Conservation (phyloP, 768 basidiomycete species). For the Trametes punicea region DNA sequence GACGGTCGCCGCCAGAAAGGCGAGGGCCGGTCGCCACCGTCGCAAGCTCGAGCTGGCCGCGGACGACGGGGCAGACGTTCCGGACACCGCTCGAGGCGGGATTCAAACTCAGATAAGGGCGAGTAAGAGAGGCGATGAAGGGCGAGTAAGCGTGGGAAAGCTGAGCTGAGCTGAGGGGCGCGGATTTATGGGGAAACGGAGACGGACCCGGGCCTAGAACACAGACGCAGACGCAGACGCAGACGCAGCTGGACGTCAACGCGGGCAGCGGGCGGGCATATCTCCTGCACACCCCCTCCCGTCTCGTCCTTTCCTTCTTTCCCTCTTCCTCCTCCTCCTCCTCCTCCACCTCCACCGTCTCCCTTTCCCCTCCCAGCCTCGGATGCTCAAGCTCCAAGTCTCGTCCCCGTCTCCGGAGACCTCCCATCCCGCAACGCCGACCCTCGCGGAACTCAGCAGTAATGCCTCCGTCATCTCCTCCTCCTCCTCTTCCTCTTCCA, state of each 20-base stretch:
- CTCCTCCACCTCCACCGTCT: conserved; percentile 3
- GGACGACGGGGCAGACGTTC: neutral
- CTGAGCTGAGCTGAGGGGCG: neutral
- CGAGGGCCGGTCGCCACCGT: conserved; percentile 8
- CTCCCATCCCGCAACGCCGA: conserved; percentile 30
- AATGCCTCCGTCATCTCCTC: conserved; percentile 76
- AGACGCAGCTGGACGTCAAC: conserved; percentile 9
- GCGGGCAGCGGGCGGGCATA: conserved; percentile 1
- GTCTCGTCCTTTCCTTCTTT: conserved; percentile 1
- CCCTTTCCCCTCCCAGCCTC: conserved; percentile 5
- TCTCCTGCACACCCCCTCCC: conserved; percentile 11
- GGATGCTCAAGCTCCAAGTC: conserved; percentile 39
- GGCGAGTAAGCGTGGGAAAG: conserved; percentile 10
- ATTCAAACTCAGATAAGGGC: neutral
- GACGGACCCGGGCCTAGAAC: conserved; percentile 15
- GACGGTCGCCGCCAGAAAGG: neutral
- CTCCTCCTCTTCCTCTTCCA: conserved; percentile 54
- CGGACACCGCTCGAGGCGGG: neutral
- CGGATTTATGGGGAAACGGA: neutral
- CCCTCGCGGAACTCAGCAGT: conserved; percentile 65
- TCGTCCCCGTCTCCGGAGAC: conserved; percentile 33
- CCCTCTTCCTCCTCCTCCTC: conserved; percentile 12
- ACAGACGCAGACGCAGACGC: no score
- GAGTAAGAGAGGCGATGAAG: neutral
- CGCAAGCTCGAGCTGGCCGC: neutral